Base-by-base conservation (phyloP, 2,329 filamentous ascomycete species). In the Aspergillus fijiensis region DNA sequence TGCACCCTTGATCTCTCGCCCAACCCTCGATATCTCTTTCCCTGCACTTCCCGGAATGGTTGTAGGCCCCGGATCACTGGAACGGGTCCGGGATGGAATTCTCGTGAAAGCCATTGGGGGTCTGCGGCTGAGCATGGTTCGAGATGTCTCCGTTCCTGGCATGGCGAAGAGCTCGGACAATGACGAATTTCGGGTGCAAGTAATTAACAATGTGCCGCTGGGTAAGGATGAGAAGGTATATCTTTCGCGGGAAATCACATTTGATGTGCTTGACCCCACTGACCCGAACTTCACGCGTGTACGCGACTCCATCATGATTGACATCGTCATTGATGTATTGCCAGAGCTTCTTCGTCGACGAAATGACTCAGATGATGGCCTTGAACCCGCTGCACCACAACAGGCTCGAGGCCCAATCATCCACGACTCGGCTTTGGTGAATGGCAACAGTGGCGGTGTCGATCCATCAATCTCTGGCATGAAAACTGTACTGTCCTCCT, bases 181-280 rank as follows among this genome's bases (percentile, higher is more conserved):
- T 21, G 77, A 78, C 42, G 76, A 74, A 11, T 82, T 76, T 58
- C 77, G 80, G 49, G 88, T 98, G 48, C 90, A 89, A 59, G 89
- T 90, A 49, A 87, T 96, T 63, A 92, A 91, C 48, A 91, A 89
- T 66, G 84, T 93, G 47, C 85, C 89, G 1, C 81, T 99, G 3
- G 94, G 94, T 4, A 88, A 90, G 51, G 92, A 98, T 70, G 94
- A 98, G 76, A 90, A 89, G 64, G 87, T 97, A 21, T 90, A 91
- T 71, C 85, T 98, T 64, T 84, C 89, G 51, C 86, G 89, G 25
- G 87, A 92, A 60, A 85, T 94, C 27, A 87, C 92, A 29, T 86
- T 89, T 59, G 88, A 90, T 65, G 84, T 92, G 39, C 68, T 82
- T 35, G 79, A 79, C 69, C 77, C 78, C 5, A 85, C 86, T 23